Conservation (phyloP, 768 basidiomycete genomes). For the Lactarius akahatsu region DNA sequence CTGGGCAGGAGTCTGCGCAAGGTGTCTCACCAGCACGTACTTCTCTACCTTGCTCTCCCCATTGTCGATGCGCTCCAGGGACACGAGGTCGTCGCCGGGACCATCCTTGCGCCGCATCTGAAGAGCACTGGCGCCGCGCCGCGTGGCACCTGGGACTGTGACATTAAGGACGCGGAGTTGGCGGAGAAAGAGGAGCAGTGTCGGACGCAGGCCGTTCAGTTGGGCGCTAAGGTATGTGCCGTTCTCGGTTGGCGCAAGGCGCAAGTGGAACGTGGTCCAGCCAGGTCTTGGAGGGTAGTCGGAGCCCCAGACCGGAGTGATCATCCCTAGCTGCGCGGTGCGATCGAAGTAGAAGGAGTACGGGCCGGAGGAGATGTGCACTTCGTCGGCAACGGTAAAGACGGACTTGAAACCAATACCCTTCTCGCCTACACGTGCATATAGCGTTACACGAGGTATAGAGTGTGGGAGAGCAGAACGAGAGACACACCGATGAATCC, state of each 20-base stretch:
- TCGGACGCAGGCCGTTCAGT: slow-evolving; percentile 26
- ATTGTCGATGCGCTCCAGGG: slow-evolving; percentile 5
- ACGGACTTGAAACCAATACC: slow-evolving; percentile 37
- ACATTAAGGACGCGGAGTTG: slow-evolving; percentile 27
- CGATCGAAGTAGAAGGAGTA: slow-evolving; percentile 32
- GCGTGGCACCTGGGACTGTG: background rate
- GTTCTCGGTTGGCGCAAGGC: slow-evolving; percentile 20
- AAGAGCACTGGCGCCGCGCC: background rate
- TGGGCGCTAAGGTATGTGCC: slow-evolving; percentile 25
- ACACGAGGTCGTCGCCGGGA: slow-evolving; percentile 7
- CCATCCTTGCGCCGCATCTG: slow-evolving; percentile 15
- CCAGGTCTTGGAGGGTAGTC: slow-evolving; percentile 6
- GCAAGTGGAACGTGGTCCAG: slow-evolving; percentile 33
- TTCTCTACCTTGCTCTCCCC: slow-evolving; percentile 1
- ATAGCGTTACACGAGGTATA: background rate
- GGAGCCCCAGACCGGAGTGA: slow-evolving; percentile 28
- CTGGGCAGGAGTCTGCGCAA: slow-evolving; percentile 10
- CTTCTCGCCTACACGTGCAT: slow-evolving; percentile 32
- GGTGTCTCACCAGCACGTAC: slow-evolving; percentile 26
- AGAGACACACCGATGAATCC: slow-evolving; percentile 25
- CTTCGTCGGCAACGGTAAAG: slow-evolving; percentile 33
- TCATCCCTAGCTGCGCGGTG: slow-evolving; percentile 31
- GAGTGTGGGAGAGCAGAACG: background rate
- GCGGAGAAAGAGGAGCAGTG: slow-evolving; percentile 34
- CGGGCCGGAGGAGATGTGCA: slow-evolving; percentile 30